phyloP scores from a whole-genome alignment of 2,329 filamentous ascomycete genomes.

The Coniochaeta sp. region DNA sequence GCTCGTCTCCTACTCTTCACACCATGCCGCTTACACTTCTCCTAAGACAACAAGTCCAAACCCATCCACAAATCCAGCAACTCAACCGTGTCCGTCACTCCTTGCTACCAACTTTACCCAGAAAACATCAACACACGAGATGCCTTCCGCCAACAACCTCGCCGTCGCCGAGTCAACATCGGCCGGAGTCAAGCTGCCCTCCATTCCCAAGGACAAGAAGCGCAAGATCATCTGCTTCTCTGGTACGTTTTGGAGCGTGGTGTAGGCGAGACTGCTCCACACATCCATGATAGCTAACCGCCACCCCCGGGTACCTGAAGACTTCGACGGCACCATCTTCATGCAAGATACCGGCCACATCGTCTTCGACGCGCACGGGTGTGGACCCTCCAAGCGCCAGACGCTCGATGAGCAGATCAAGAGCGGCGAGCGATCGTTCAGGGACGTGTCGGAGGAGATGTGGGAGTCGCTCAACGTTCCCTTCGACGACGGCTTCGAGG shows the following conservation, averaged over 20 bases:
- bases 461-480: conserved; percentile 61
- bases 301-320: conserved; percentile 24
- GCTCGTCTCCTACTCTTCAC: background rate
- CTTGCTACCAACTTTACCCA: background rate
- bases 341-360: conserved; percentile 66
- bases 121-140: background rate
- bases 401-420: conserved; percentile 58
- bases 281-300: background rate
- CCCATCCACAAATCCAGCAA: background rate
- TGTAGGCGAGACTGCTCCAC: background rate
- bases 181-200: background rate
- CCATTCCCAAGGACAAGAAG: conserved; percentile 27
- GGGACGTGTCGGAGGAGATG: conserved; percentile 66
- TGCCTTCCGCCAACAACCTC: background rate
- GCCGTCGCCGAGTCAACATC: background rate
- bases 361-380: conserved; percentile 60
- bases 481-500: conserved; percentile 60
- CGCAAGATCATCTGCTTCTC: conserved; percentile 54
- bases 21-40: background rate
- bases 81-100: background rate
- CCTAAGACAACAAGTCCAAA: background rate
- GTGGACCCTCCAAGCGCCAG: conserved; percentile 47
- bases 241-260: conserved; percentile 26
- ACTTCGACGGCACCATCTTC: conserved; percentile 68
- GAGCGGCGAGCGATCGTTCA: conserved; percentile 57